These are phyloP conservation scores for Diaporthe humulicola DNA, from an alignment of 2,329 filamentous ascomycete genomes.

Conservation along the genomic window DNA sequence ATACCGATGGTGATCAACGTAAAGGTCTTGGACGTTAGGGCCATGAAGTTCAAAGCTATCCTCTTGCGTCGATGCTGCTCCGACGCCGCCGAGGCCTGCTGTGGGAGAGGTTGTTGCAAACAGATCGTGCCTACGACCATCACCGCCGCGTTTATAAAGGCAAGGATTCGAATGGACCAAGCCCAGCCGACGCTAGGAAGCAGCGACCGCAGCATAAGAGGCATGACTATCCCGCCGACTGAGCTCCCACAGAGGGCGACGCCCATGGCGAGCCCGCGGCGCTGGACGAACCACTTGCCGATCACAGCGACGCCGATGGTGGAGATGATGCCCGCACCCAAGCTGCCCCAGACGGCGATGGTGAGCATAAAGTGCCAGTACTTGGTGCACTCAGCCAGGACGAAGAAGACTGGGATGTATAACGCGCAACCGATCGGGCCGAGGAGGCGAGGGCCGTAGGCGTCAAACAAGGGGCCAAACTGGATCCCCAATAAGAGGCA, in stretches of 20 bases:
- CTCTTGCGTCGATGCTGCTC: constrained; percentile 40
- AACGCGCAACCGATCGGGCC: constrained; percentile 52
- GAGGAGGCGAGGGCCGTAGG: constrained; percentile 58
- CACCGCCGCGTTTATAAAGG: constrained; percentile 46
- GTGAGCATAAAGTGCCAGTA: constrained; percentile 64
- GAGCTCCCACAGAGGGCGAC: constrained; percentile 44
- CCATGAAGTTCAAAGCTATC: constrained; percentile 53
- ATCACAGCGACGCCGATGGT: constrained; percentile 51
- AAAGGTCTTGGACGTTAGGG: constrained; percentile 57
- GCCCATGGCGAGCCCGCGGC: constrained; percentile 46
- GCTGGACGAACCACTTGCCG: constrained; percentile 47
- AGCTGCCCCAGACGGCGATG: constrained; percentile 57
- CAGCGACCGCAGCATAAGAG: constrained; percentile 49
- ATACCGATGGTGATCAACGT: constrained; percentile 56
- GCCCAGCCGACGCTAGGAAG: constrained; percentile 49
- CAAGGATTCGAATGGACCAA: constrained; percentile 52
- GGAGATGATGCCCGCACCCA: constrained; percentile 55
- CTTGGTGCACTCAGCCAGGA: constrained; percentile 59
- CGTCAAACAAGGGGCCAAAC: constrained; percentile 62
- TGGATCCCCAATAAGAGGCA: constrained; percentile 60
- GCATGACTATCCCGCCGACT: constrained; percentile 49
- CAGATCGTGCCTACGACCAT: constrained; percentile 49
- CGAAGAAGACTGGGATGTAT: constrained; percentile 56
- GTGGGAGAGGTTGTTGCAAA: constrained; percentile 50
- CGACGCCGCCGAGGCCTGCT: neutral